Base-by-base conservation (phyloP, 2,329 filamentous ascomycete genomes). In the Nemania abortiva region DNA sequence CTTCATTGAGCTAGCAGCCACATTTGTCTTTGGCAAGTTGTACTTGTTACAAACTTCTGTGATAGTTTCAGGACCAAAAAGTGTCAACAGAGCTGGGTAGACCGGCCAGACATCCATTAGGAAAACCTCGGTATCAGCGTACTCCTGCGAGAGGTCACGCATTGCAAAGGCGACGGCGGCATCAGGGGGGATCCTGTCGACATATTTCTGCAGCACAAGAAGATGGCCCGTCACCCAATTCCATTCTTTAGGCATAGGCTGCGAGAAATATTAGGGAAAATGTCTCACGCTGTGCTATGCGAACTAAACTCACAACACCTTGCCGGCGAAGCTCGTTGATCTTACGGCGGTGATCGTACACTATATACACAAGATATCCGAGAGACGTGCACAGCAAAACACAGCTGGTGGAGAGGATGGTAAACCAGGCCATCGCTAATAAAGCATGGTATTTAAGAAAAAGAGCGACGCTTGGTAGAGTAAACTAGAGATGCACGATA, bases 181-280 rank as follows among this genome's bases (percentile, higher is more conserved):
- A 27, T 70, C 65, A 15, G 68, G 68, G 3, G 68, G 65, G 18
- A 70, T 64, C 22, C 22, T 22, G 24, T 70, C 60, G 6, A 68
- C 45, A 49, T 70, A 68, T 58, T 68, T 68, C 34, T 68, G 65
- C 45, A 70, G 57, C 22, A 70, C 68, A 27, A 65, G 68, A 31
- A 70, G 60, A 31, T 70, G 68, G 39, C 65, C 68, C 2, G 65
- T 68, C 6, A 70, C 7, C 66, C 63, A 66, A 37, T 56, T 71
- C 66, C 69, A 71, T 65, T 52, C 61, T 29, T 70, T 54, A 6
- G 69, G 69, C 69, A 71, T 71, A 60, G 69, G 66, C 69, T 71
- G 53, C 18, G 11, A 42, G 3, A 7, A 27, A 20, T n/a, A 6
- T 66, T 57, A 66, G 50, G 18, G 39, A 50, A 20, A n/a, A 10